Evolutionary conservation across 805 yeast species (phyloP), one percentile per base, ranked within the genome.

Genomic region (Myxozyma lipomycoides): DNA sequence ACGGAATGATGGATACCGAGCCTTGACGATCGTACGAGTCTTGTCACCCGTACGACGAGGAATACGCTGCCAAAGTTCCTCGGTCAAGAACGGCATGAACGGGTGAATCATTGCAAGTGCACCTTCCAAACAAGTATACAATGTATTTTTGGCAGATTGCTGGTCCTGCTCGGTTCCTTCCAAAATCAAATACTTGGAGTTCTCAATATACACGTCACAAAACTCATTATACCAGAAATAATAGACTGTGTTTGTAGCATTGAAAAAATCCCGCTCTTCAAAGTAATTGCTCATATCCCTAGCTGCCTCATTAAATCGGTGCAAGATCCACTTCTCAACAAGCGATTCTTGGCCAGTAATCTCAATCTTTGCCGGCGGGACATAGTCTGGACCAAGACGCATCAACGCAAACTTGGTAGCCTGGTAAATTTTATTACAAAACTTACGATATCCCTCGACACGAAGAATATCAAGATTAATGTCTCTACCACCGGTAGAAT

Each of bases 391-490:
- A 55, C 98, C 98, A 57, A 93, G 78, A 70, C 95, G 83, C 82
- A 90, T 82, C 71, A 93, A 75, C 39, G 89, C 98, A 66, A 93
- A 93, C 74, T 93, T 93, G 56, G 98, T 90, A 48, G 98, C 98
- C 75, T 93, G 98, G 78, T 88, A 93, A 64, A 93, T 93, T 82
- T 93, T 93, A 82, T 93, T 93, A 78, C 98, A 89, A 86, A 93
- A 93, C 79, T 93, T 93, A 74, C 98, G 82, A 83, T 93, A 93
- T 65, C 98, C 98, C 70, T 93, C 98, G 61, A 93, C 96, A 74
- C 98, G 85, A 69, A 88, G 75, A 62, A 93, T 89, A 68, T 93
- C 97, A 68, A 93, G 78, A 74, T 93, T 93, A 70, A 93, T 93
- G 66, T 93, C 98, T 73, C 98, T 83, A 63, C 97, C 98, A 74